phyloP scores from a whole-genome alignment of 2,329 filamentous ascomycete genomes.

The Endoconidiophora laricicola region DNA sequence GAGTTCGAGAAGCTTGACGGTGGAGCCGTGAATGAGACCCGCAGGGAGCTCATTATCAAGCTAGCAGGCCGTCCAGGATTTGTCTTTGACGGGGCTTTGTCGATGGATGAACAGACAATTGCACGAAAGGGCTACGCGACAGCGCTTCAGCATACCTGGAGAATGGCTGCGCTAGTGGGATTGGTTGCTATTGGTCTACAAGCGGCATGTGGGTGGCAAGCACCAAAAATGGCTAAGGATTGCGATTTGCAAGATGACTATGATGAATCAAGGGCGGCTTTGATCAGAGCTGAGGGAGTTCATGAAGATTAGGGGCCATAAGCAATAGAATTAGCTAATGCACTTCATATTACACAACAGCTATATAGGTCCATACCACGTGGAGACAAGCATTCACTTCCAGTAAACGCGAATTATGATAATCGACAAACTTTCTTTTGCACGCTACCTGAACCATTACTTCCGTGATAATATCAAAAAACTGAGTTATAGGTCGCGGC shows the following conservation, averaged over 20 bases:
- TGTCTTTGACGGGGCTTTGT: conserved; percentile 29
- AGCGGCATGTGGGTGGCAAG: conserved; percentile 34
- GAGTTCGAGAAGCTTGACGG: conserved; percentile 38
- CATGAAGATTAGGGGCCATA: conserved; percentile 17
- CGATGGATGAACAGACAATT: conserved; percentile 25
- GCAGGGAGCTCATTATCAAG: conserved; percentile 26
- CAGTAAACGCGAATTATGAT: too few species aligned
- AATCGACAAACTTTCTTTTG: too few species aligned
- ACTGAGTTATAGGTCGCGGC: too few species aligned
- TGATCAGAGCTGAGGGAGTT: conserved; percentile 20
- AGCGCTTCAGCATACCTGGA: conserved; percentile 30
- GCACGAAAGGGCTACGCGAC: conserved; percentile 32
- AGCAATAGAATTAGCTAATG: too few species aligned
- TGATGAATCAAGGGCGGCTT: conserved; percentile 18
- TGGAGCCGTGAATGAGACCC: conserved; percentile 19
- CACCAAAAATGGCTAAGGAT: conserved; percentile 21
- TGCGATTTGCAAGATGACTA: conserved; percentile 16
- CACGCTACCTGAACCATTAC: too few species aligned
- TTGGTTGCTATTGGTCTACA: conserved; percentile 30
- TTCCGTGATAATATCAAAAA: too few species aligned
- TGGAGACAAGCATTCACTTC: too few species aligned
- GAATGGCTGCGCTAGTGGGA: conserved; percentile 27
- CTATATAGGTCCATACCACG: too few species aligned
- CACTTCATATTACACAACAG: too few species aligned
- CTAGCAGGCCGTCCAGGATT: conserved; percentile 35